phyloP scores from a whole-genome alignment of 352 stramenopile species.

The Phytophthora cactorum region DNA sequence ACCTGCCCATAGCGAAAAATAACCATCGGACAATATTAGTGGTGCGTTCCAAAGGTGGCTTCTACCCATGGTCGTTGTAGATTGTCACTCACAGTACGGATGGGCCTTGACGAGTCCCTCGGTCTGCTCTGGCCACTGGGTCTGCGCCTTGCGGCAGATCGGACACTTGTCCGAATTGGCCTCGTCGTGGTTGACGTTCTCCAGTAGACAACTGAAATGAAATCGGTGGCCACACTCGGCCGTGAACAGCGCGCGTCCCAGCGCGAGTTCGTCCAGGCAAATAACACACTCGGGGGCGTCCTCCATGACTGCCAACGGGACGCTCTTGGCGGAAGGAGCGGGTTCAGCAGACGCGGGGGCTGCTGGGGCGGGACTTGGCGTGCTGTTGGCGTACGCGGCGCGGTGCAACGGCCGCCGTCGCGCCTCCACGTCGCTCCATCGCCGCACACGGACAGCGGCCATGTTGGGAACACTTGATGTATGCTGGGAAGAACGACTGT shows the following conservation, averaged over 20 bases:
- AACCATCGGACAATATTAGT: neutral
- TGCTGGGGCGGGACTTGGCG: slow-evolving; percentile 30
- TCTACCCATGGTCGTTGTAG: neutral
- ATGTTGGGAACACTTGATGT: too few relatives aligned
- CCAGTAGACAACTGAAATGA: slow-evolving; percentile 85
- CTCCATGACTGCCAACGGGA: slow-evolving; percentile 56
- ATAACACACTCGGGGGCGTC: slow-evolving; percentile 82
- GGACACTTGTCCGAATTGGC: slow-evolving; percentile 89
- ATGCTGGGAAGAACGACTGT: neutral
- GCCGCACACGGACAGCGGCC: slow-evolving; percentile 52
- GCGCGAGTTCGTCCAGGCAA: slow-evolving; percentile 76
- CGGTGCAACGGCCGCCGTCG: slow-evolving; percentile 40
- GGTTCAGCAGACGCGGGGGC: slow-evolving; percentile 26
- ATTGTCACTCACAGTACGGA: slow-evolving; percentile 63
- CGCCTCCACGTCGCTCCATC: slow-evolving; percentile 75
- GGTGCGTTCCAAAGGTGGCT: neutral
- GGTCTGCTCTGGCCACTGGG: slow-evolving; percentile 87
- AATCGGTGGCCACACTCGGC: slow-evolving; percentile 88
- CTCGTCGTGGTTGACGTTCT: slow-evolving; percentile 92
- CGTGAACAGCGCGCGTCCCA: slow-evolving; percentile 79
- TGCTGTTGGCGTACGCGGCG: slow-evolving; percentile 40
- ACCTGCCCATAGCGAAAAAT: slow-evolving; percentile 31
- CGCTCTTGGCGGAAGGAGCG: slow-evolving; percentile 20
- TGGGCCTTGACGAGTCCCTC: slow-evolving; percentile 86
- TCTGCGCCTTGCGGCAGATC: slow-evolving; percentile 87